phyloP scores from a whole-genome alignment of 352 stramenopile genomes.

The Pythium myriotylum region DNA sequence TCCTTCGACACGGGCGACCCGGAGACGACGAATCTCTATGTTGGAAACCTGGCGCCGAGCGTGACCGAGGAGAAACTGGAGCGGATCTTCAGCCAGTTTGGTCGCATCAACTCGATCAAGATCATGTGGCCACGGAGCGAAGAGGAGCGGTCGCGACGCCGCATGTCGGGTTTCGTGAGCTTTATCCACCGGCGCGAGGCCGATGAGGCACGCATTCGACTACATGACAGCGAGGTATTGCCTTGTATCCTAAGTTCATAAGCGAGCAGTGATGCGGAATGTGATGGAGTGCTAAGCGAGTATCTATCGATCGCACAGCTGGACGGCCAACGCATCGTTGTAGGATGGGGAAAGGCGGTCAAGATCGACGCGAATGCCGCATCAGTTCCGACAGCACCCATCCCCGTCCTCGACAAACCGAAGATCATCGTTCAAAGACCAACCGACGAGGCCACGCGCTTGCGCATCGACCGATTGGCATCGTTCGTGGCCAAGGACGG shows the following conservation, averaged over 20 bases:
- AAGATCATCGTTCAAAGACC: slow-evolving; percentile 49
- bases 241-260: not conserved
- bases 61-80: slow-evolving; percentile 92
- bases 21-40: slow-evolving; percentile 93
- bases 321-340: slow-evolving; percentile 73
- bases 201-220: slow-evolving; percentile 71
- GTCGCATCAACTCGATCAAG: slow-evolving; percentile 95
- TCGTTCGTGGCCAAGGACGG: slow-evolving; percentile 65
- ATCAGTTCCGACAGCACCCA: slow-evolving; percentile 5
- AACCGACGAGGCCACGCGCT: slow-evolving; percentile 28
- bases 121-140: slow-evolving; percentile 98
- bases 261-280: no score
- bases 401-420: slow-evolving; percentile 4
- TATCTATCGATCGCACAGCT: slow-evolving; percentile 41
- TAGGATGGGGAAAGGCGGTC: slow-evolving; percentile 82
- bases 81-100: slow-evolving; percentile 89
- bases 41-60: slow-evolving; percentile 92
- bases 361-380: slow-evolving; percentile 49
- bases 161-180: slow-evolving; percentile 96
- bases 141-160: slow-evolving; percentile 88
- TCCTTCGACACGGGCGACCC: slow-evolving; percentile 87
- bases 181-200: slow-evolving; percentile 88
- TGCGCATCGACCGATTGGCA: slow-evolving; percentile 56
- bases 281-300: no score
- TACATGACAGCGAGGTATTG: slow-evolving; percentile 75